Evolutionary conservation across 1,139 yeast genomes (phyloP), one percentile per base, ranked within the genome.

Genomic region (Sugiyamaella pinicola): DNA sequence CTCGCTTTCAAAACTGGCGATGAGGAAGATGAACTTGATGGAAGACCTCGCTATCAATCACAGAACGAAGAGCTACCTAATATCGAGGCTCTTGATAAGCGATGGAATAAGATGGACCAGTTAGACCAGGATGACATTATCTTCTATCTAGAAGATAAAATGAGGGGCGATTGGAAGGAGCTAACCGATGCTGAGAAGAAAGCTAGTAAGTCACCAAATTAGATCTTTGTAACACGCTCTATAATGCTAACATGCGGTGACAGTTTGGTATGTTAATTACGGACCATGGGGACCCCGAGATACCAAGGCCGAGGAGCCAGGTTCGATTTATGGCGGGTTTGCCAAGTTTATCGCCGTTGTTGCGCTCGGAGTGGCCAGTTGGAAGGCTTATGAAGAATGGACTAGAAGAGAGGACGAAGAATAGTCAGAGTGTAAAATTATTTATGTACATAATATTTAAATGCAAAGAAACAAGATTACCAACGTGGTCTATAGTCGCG

Each of bases 51-150:
- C n/a, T 64, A 64, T 51, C 53, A 62, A 35, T 60, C 64, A 49
- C 62, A 65, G 54, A 62, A 61, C 54, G 67, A 69, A n/a, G 69
- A 62, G 33, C 62, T 64, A 18, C 74, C 74, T 12, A 61, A 64
- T 31, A 57, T 64, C 17, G 55, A 56, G 42, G 60, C 60, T 26
- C 61, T 71, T 40, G 58, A 60, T 34, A 61, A 63, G 54, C 63
- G 72, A 24, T 76, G 80, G 80, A 46, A 57, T 18, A 65, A 62
- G 49, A 62, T 74, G 69, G 69, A 72, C 37, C 66, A 67, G 12
- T 67, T 69, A 18, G 66, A 74, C 49, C 74, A 69, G 58, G 78
- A 75, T 46, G 79, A 75, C 56, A 65, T 76, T n/a, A 64, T 68
- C 19, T 72, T 74, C 50, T 76, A 74, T 57, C 60, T 76, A 17